Percentiles rank a stretch among this genome's conserved stretches.
Evolutionary conservation across 176 grass and related monocot species (phyloP).

Genomic region (Aegilops longissima): DNA sequence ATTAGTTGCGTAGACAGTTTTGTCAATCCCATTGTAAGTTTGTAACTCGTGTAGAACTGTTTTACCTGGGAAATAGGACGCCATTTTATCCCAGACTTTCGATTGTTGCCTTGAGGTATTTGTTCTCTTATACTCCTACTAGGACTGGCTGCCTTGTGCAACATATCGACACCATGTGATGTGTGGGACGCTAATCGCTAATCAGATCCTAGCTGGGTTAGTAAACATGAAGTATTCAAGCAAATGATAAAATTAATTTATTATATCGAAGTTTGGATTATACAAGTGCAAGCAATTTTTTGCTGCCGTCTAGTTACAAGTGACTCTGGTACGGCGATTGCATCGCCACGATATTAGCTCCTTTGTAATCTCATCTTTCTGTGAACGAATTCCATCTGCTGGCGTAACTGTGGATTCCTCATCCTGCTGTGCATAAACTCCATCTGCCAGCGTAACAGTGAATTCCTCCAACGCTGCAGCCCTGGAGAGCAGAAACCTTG

Average conservation of each 20-base stretch:
- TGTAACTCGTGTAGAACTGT: too few relatives aligned
- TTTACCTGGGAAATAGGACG: too few relatives aligned
- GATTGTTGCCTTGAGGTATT: too few relatives aligned
- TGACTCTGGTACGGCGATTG: background rate
- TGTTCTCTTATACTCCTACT: background rate
- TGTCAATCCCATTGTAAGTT: too few relatives aligned
- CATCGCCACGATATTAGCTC: background rate
- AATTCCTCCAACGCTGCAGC: background rate
- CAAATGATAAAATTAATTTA: background rate
- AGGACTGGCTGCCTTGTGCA: background rate
- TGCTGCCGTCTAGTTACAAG: background rate
- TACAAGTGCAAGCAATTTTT: background rate
- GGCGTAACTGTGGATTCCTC: background rate
- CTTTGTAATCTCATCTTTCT: background rate
- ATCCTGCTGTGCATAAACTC: background rate
- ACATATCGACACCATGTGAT: background rate
- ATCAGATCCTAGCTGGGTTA: background rate
- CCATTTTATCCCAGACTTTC: too few relatives aligned
- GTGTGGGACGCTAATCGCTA: background rate
- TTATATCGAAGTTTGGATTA: too few relatives aligned
- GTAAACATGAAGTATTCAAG: background rate
- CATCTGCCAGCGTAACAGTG: background rate
- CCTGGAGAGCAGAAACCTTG: constrained; percentile 3
- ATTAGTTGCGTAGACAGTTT: too few relatives aligned
- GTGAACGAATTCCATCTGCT: background rate